phyloP scores from a whole-genome alignment of 495 filamentous ascomycete species.

The Annulohypoxylon nitens region DNA sequence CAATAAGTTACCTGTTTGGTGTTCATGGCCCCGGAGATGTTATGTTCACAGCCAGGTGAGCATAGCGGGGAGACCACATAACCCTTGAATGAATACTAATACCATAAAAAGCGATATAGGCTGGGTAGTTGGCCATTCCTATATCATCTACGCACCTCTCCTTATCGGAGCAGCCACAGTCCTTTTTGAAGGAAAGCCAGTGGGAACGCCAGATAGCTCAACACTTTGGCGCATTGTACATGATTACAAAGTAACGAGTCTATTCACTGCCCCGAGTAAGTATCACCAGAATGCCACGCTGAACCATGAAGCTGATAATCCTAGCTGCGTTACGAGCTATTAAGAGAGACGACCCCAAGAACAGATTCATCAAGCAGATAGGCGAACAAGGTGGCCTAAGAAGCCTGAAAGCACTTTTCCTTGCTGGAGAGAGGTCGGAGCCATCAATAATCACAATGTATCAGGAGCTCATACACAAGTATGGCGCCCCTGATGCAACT shows the following conservation, averaged over 20 bases:
- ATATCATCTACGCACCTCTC: constrained; percentile 83
- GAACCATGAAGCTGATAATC: constrained; percentile 13
- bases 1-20: constrained; percentile 82
- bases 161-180: constrained; percentile 88
- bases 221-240: constrained; percentile 90
- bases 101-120: constrained; percentile 72
- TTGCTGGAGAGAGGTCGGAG: constrained; percentile 91
- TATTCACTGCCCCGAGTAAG: constrained; percentile 85
- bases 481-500: constrained; percentile 71
- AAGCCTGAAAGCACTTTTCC: constrained; percentile 78
- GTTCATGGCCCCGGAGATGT: constrained; percentile 85
- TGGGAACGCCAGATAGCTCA: constrained; percentile 88
- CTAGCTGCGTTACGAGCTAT: constrained; percentile 82
- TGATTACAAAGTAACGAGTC: constrained; percentile 83
- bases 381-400: constrained; percentile 75
- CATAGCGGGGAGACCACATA: constrained; percentile 31
- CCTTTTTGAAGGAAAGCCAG: constrained; percentile 91
- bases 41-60: constrained; percentile 76
- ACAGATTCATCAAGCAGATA: constrained; percentile 69
- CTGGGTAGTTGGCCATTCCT: constrained; percentile 88
- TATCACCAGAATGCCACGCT: constrained; percentile 32
- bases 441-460: constrained; percentile 86
- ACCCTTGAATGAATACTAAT: constrained; percentile 50
- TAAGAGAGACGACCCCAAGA: constrained; percentile 83
- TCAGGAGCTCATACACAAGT: constrained; percentile 73